Base-by-base conservation (phyloP, 352 stramenopile species). In the Pythium sp. region DNA sequence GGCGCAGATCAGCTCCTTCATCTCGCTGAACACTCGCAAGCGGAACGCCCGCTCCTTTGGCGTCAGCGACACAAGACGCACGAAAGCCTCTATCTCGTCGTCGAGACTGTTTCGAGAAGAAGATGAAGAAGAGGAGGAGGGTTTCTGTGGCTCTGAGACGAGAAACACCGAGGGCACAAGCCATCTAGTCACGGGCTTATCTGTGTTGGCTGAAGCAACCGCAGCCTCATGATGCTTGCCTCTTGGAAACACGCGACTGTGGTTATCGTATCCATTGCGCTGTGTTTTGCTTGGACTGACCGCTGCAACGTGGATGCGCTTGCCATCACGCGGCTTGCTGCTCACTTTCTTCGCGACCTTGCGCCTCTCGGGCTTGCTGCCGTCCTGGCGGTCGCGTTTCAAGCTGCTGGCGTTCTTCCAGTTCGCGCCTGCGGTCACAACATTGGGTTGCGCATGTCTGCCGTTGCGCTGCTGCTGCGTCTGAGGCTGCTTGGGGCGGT, bases 41-140 rank as follows among this genome's bases (percentile, higher is more conserved):
- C 85, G 79, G 30, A 84, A 65, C 46, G 70, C 64, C 60, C 67
- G 70, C 64, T 93, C 85, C 32, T 74, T 63, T 7, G 71, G 43
- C 3, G 79, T 84, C 15, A 90, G 70, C 62, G 75, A 66, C 54
- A 92, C 76, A 53, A 77, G 75, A 43, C 68, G 54, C 53, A 76
- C 77, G 60, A 92, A 84, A 5, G 64, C 62, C 46, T 51, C 71
- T n/a, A 92, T 70, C 41, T 92, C 80, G 0, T 53, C 56, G 12
- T 87, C 77, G 53, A 92, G 75, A 34, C 9, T 43, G 3, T 18
- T 14, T 53, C 14, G 15, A 0, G 24, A 8, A 8, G 20, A 22
- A 14, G 32, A 8, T 0, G 24, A 8, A 8, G 26, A 22, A 14
- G 32, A 8, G 2, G 46, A 14, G 5, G 54, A 36, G 20, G 47